These are phyloP conservation scores for Rutstroemia sp. DNA, from an alignment of 2,329 filamentous ascomycete species.

Conservation along the genomic window DNA sequence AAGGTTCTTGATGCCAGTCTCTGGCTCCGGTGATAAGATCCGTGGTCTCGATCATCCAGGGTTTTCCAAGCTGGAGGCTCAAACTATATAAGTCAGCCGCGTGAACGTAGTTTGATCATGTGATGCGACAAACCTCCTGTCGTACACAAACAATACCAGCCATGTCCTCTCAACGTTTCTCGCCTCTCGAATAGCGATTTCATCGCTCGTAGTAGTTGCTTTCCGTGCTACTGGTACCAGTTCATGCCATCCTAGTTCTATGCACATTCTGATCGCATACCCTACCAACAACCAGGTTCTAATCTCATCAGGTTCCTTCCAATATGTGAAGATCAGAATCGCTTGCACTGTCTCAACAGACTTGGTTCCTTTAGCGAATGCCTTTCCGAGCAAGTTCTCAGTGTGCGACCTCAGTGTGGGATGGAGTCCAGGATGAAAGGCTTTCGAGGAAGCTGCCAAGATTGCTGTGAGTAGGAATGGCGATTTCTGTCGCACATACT, in stretches of 20 bases:
- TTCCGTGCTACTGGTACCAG: conserved; percentile 11
- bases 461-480: conserved; percentile 32
- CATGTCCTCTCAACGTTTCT: conserved; percentile 33
- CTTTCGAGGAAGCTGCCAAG: conserved; percentile 32
- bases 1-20: conserved; percentile 29
- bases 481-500: conserved; percentile 31
- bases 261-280: conserved; percentile 35
- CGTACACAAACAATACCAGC: conserved; percentile 35
- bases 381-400: conserved; percentile 27
- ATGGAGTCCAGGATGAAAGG: conserved; percentile 31
- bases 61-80: conserved; percentile 35
- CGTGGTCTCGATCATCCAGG: conserved; percentile 36
- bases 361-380: conserved; percentile 30
- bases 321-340: conserved; percentile 34
- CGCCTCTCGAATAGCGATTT: conserved; percentile 17
- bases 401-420: conserved; percentile 24
- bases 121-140: conserved; percentile 33
- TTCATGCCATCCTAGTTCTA: conserved; percentile 34
- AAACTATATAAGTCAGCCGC: conserved; percentile 24
- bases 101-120: too few species aligned
- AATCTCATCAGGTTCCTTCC: conserved; percentile 36
- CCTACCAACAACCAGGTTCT: conserved; percentile 35
- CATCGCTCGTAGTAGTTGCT: conserved; percentile 4
- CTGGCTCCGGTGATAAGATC: conserved; percentile 32
- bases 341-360: conserved; percentile 35